Base-by-base conservation (phyloP, 2,329 filamentous ascomycete species). In the Fusarium sp. region DNA sequence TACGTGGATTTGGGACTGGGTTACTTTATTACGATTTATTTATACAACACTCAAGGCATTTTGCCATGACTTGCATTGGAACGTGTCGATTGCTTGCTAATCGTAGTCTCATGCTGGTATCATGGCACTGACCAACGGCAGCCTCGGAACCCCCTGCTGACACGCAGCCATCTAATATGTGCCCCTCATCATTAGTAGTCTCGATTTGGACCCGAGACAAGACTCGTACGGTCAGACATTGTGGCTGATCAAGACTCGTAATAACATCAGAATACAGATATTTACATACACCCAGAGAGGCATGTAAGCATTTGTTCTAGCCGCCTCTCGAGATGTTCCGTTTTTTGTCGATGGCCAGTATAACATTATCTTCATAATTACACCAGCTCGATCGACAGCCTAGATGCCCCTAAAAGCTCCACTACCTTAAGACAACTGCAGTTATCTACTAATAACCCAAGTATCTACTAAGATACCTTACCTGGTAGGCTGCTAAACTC, bases 41-140 rank as follows among this genome's bases (percentile, higher is more conserved):
- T 69, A 58, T 63, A 68, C 36, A 64, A 66, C 42, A 32, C 56
- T 26, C 51, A 60, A 69, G 30, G 62, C 41, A 72, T 55, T 20
- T 41, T 28, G 57, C 28, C 32, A 51, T 59, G 44, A 51, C 41
- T 36, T 58, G 32, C 42, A 60, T 55, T 42, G 58, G 48, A 44
- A 57, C 28, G 22, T 45, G 24, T 36, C 32, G 44, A 66, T 50
- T 42, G 52, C 34, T 48, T 42, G 52, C 34, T 48, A 44, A 38
- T 56, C 20, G 57, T 69, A 59, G 55, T 73, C 45, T 67, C 62
- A 63, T 72, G 66, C 45, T 66, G 52, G 62, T 68, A 74, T 68
- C 59, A 50, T 65, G 54, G 64, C 56, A 70, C 68, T 73, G 66
- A 45, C 56, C 55, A 54, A 62, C 70, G 48, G 66, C 48, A 66